These are phyloP conservation scores for Eremothecium gossypii DNA, from an alignment of 1,139 yeast species.

Conservation along the genomic window DNA sequence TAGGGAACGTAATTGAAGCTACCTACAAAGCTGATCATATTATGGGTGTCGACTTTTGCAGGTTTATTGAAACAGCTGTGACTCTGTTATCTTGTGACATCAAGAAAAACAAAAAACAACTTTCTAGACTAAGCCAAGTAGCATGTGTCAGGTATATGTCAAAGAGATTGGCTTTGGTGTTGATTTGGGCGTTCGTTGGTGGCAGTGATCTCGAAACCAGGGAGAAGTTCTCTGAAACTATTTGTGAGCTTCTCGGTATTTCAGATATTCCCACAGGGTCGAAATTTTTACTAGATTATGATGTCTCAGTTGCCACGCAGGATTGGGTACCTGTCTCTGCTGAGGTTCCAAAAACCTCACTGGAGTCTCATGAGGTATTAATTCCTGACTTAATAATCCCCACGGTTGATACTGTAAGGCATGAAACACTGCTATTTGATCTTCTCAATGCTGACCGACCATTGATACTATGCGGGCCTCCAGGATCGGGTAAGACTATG, in stretches of 20 bases:
- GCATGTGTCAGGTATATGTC: conserved; percentile 28
- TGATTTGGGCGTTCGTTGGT: conserved; percentile 54
- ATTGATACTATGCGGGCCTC: conserved; percentile 84
- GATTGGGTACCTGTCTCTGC: conserved; percentile 42
- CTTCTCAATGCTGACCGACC: conserved; percentile 52
- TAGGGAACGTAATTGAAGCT: conserved; percentile 13
- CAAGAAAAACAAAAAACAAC: conserved; percentile 4
- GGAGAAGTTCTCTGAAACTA: conserved; percentile 31
- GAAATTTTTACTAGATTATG: conserved; percentile 34
- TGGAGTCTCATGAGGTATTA: conserved; percentile 57
- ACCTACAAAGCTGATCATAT: conserved; percentile 37
- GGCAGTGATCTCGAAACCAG: conserved; percentile 14
- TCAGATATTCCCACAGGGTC: conserved; percentile 9
- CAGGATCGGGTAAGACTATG: conserved; percentile 98
- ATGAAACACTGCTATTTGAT: conserved; percentile 52
- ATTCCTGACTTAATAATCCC: conserved; percentile 64
- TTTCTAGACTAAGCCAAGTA: conserved; percentile 14
- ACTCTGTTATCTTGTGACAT: conserved; percentile 7
- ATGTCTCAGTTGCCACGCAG: conserved; percentile 40
- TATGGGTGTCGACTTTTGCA: conserved; percentile 40
- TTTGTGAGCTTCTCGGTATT: conserved; percentile 27
- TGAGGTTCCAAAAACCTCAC: conserved; percentile 38
- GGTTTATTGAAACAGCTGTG: conserved; percentile 36
- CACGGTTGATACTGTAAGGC: conserved; percentile 67
- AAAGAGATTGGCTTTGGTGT: conserved; percentile 37